phyloP scores from a whole-genome alignment of 2,329 filamentous ascomycete species.

The Blastomyces emzantsi region DNA sequence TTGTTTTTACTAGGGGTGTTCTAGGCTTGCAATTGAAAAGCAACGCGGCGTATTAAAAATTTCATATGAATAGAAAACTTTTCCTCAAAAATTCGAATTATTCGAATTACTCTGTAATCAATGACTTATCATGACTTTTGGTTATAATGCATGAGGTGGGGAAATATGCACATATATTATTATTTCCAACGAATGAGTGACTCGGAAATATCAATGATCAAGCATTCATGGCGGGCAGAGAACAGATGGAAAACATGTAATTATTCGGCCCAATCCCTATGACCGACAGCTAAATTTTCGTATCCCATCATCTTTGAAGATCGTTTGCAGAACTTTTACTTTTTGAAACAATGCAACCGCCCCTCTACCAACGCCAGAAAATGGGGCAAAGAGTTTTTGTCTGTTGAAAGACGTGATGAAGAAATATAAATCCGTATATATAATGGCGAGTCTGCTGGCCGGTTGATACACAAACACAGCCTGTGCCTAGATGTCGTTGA shows the following conservation, averaged over 20 bases:
- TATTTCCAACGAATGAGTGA: not conserved
- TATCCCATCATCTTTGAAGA: not conserved
- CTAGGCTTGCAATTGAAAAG: not conserved
- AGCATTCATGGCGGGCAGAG: not conserved
- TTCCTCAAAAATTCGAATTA: too few relatives aligned
- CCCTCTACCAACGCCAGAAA: not conserved
- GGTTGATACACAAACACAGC: not conserved
- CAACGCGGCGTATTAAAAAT: not conserved
- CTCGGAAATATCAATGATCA: not conserved
- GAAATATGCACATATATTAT: not conserved
- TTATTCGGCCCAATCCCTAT: not conserved
- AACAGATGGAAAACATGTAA: not conserved
- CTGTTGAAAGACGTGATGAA: constrained; percentile 8
- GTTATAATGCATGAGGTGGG: not conserved
- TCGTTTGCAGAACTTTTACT: not conserved
- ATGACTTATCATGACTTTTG: not conserved
- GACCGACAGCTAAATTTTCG: not conserved
- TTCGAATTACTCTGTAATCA: not conserved
- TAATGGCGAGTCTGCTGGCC: not conserved
- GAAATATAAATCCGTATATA: not conserved
- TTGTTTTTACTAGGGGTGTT: not conserved
- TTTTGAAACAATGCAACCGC: not conserved
- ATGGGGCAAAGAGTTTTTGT: not conserved
- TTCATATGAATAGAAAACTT: not conserved
- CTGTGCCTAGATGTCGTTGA: not conserved